Percentiles rank a stretch among this genome's conserved stretches.
phyloP scores from a whole-genome alignment of 176 grass and related monocot species.

The Oryza australiensis region DNA sequence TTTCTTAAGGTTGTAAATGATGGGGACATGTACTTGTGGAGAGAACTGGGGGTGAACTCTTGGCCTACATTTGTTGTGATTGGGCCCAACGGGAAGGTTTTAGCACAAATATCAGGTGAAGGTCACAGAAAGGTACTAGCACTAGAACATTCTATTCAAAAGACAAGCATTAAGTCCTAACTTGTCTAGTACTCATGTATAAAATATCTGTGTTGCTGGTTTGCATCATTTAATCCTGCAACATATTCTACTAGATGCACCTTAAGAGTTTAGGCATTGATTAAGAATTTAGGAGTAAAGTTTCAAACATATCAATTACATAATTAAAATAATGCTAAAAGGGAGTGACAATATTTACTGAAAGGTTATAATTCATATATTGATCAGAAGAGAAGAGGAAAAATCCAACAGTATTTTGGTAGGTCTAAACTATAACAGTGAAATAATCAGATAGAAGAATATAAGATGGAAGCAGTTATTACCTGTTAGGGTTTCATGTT shows the following conservation, averaged over 20 bases:
- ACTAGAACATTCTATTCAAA: not conserved
- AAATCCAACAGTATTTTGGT: not conserved
- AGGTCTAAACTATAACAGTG: not conserved
- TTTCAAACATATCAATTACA: conserved; percentile 1
- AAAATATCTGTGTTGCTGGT: not conserved
- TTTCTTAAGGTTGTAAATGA: conserved; percentile 90
- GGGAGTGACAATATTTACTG: not conserved
- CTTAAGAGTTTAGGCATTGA: not conserved
- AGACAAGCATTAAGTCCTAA: not conserved
- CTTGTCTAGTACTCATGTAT: not conserved
- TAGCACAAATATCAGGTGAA: conserved; percentile 91
- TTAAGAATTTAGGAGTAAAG: not conserved
- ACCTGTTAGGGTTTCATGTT: not conserved
- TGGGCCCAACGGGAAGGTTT: conserved; percentile 83
- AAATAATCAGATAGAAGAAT: not conserved
- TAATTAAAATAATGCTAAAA: not conserved
- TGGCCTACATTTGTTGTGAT: conserved; percentile 96
- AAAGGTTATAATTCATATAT: not conserved
- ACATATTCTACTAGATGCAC: not conserved
- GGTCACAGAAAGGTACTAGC: conserved; percentile 76
- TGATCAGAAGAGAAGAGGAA: not conserved
- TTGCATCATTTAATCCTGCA: conserved; percentile 9
- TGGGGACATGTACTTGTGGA: conserved; percentile 91
- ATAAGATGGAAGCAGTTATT: not conserved
- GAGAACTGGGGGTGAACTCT: conserved; percentile 90